Conservation (phyloP, 1,284 basidiomycete genomes). For the Ceratobasidium sp. region DNA sequence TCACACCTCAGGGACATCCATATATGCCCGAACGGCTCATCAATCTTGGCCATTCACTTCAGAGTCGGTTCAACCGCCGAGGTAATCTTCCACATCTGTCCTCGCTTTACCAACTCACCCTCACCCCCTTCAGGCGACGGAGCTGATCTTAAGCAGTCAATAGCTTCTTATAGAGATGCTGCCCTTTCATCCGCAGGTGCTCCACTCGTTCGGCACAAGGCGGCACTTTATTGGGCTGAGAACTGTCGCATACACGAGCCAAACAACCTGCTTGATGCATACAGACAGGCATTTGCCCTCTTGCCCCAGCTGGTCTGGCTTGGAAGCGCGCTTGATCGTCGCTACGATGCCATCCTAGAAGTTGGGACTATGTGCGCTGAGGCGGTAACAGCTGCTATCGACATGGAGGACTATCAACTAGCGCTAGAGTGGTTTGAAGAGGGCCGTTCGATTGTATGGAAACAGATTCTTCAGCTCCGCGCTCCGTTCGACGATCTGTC, state of each 20-base stretch:
- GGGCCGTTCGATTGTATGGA: neutral
- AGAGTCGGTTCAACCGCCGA: neutral
- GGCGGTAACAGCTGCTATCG: neutral
- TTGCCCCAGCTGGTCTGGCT: constrained; percentile 7
- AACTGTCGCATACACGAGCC: neutral
- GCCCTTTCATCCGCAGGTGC: neutral
- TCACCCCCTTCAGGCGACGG: neutral
- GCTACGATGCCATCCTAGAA: neutral
- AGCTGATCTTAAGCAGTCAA: neutral
- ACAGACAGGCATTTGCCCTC: neutral
- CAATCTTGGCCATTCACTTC: neutral
- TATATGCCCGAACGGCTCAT: neutral
- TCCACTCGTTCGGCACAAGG: neutral
- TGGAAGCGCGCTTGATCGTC: neutral
- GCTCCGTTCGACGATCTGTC: neutral
- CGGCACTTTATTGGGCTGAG: neutral
- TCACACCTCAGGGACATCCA: neutral
- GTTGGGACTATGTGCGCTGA: neutral
- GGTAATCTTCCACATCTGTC: neutral
- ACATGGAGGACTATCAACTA: neutral
- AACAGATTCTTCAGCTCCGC: neutral
- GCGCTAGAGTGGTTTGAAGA: neutral
- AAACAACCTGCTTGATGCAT: neutral
- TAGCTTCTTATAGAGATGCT: neutral
- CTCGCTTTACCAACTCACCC: too few species aligned